Evolutionary conservation across 164 flowering plant species (phyloP).

Genomic region (Liriodendron chinense): DNA sequence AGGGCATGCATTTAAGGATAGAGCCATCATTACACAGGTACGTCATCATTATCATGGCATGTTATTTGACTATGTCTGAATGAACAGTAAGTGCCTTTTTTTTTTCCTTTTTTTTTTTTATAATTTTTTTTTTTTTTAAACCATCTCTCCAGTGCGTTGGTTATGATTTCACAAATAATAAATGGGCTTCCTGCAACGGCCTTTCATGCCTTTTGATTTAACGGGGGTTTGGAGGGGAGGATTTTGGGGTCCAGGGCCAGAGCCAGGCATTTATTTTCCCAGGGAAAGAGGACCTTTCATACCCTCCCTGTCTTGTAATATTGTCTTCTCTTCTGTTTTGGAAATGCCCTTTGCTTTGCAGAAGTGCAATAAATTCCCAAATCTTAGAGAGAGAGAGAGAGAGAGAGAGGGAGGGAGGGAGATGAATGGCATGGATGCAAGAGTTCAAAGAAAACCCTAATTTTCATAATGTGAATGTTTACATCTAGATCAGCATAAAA

Average conservation of each 20-base stretch:
- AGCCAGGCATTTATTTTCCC: background rate
- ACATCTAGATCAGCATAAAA: too few relatives aligned
- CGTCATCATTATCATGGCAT: slow-evolving; percentile 14
- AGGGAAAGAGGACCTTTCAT: background rate
- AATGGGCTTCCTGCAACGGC: slow-evolving; percentile 1
- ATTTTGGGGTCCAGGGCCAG: background rate
- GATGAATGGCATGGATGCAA: background rate
- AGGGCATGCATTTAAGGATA: slow-evolving; percentile 4
- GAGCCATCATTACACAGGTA: slow-evolving; percentile 9
- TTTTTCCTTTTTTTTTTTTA: background rate
- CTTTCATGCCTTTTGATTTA: background rate
- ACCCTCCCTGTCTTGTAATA: background rate
- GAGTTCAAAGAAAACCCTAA: background rate
- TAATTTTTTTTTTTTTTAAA: background rate
- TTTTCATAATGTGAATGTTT: too few relatives aligned
- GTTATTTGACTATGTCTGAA: slow-evolving; percentile 13
- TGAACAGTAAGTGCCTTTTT: slow-evolving; percentile 4
- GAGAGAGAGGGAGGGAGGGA: background rate
- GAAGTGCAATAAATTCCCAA: background rate
- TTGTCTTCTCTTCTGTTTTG: background rate
- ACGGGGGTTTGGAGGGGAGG: background rate
- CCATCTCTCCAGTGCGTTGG: slow-evolving; percentile 9
- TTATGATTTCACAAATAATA: slow-evolving; percentile 8
- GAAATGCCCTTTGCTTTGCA: slow-evolving; percentile 1
- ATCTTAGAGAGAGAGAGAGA: background rate